Conservation (phyloP, 805 yeast genomes). For the Kazachstania taianensis region DNA sequence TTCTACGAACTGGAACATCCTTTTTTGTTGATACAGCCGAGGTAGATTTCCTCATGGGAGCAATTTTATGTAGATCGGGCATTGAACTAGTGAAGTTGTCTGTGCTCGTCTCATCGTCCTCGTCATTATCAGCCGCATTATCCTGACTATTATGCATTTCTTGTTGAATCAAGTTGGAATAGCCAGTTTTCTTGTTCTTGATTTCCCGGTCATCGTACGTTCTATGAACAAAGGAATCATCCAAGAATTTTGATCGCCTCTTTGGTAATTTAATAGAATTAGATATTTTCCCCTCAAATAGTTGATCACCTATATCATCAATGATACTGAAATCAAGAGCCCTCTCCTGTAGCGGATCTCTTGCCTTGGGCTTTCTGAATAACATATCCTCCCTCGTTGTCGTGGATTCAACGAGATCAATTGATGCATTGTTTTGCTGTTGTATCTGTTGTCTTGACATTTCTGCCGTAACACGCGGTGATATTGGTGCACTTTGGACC, state of each 20-base stretch:
- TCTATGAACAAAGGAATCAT: constrained; percentile 23
- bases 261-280: constrained; percentile 27
- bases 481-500: no score
- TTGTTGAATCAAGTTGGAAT: not conserved
- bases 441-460: not conserved
- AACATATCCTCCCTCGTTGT: constrained; percentile 25
- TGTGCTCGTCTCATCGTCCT: not conserved
- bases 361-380: constrained; percentile 24
- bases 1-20: constrained; percentile 1
- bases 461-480: no score
- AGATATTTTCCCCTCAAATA: constrained; percentile 26
- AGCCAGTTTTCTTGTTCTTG: not conserved
- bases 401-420: constrained; percentile 25
- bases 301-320: constrained; percentile 27
- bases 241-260: constrained; percentile 21
- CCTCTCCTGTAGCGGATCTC: constrained; percentile 8
- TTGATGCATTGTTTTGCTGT: constrained; percentile 14
- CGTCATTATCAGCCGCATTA: constrained; percentile 1
- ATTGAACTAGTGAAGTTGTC: constrained; percentile 31
- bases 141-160: not conserved
- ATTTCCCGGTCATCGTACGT: constrained; percentile 12
- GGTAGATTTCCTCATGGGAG: constrained; percentile 24
- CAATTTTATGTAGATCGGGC: constrained; percentile 31
- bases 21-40: constrained; percentile 11
- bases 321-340: constrained; percentile 26